These are phyloP conservation scores for Rhodomyrtus tomentosa DNA, from an alignment of 345 rosid genomes.

Conservation along the genomic window DNA sequence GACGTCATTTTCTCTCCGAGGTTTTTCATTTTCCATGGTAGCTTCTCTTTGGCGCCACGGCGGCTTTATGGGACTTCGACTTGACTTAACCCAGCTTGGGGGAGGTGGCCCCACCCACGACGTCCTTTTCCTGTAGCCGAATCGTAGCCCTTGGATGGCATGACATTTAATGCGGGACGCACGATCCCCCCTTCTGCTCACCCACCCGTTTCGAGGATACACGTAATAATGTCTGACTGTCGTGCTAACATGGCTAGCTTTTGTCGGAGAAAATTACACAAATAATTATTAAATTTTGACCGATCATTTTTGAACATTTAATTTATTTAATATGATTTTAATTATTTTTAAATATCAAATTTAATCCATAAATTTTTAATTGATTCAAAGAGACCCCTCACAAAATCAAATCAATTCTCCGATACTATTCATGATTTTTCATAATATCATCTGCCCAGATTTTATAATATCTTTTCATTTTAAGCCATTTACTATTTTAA, in stretches of 20 bases:
- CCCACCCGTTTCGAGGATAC: neutral
- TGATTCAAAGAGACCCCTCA: fast-evolving
- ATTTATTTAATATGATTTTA: fast-evolving
- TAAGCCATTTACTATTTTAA: neutral
- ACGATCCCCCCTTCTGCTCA: neutral
- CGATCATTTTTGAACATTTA: neutral
- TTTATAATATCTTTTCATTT: neutral
- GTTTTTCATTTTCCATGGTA: neutral
- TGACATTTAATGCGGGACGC: neutral
- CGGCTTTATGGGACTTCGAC: neutral
- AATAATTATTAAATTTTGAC: neutral
- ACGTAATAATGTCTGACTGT: neutral
- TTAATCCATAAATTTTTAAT: fast-evolving
- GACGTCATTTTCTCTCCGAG: neutral
- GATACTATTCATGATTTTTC: neutral
- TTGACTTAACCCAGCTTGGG: neutral
- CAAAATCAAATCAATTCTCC: neutral
- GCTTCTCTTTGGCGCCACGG: neutral
- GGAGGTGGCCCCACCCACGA: neutral
- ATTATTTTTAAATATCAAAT: neutral
- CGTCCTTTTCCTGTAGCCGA: neutral
- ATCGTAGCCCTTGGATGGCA: neutral
- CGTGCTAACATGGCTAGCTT: neutral
- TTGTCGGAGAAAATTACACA: fast-evolving
- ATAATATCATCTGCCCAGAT: neutral